Evolutionary conservation across 2,329 filamentous ascomycete species (phyloP).

Genomic region (Metarhizium brunneum): DNA sequence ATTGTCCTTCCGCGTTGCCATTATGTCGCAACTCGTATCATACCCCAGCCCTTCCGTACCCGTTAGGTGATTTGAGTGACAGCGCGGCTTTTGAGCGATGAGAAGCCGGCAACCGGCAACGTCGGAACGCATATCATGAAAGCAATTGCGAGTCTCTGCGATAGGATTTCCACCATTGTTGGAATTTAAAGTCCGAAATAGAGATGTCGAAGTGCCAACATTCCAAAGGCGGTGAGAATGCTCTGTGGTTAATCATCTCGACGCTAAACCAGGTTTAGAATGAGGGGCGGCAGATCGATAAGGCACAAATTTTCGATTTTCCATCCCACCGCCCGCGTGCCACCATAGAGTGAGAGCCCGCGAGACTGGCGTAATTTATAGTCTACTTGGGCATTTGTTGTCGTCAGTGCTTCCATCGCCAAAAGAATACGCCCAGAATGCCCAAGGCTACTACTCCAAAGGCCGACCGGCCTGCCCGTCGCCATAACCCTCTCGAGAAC

Average conservation of each 20-base stretch:
- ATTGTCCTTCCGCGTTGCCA: too few relatives aligned
- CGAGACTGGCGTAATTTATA: not conserved
- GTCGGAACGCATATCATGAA: not conserved
- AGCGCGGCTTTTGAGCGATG: too few relatives aligned
- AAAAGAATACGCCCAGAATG: constrained; percentile 42
- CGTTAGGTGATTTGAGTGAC: too few relatives aligned
- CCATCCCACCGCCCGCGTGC: constrained; percentile 10
- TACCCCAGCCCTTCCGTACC: too few relatives aligned
- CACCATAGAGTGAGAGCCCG: not conserved
- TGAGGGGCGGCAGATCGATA: constrained; percentile 32
- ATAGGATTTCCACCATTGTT: too few relatives aligned
- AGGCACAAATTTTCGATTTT: constrained; percentile 28
- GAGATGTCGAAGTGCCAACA: not conserved
- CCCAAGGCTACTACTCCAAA: constrained; percentile 64
- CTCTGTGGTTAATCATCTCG: not conserved
- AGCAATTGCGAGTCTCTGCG: not conserved
- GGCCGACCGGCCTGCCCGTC: constrained; percentile 49
- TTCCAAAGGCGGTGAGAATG: constrained; percentile 21
- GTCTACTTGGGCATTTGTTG: not conserved
- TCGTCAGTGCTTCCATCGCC: not conserved
- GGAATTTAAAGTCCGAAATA: not conserved
- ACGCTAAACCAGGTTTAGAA: constrained; percentile 19
- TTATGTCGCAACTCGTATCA: too few relatives aligned
- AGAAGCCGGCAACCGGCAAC: too few relatives aligned
- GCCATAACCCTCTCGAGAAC: constrained; percentile 86